Evolutionary conservation across 257 asterid species (phyloP).

Genomic region (Capsicum rhomboideum): DNA sequence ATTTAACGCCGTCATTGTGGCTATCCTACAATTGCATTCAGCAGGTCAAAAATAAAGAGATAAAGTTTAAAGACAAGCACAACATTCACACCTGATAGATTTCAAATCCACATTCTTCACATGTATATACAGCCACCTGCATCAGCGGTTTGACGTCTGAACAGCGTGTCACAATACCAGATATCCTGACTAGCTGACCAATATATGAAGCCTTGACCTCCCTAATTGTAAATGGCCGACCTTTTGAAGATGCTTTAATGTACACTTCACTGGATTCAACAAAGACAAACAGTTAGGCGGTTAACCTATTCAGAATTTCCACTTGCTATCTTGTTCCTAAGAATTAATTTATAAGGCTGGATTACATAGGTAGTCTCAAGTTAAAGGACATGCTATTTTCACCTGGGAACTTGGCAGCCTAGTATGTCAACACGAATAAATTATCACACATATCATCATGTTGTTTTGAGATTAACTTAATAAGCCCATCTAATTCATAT

Average conservation of each 20-base stretch:
- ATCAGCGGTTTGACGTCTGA: slow-evolving; percentile 93
- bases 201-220: slow-evolving; percentile 91
- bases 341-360: neutral
- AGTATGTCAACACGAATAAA: neutral
- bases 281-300: slow-evolving; percentile 12
- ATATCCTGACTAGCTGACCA: slow-evolving; percentile 85
- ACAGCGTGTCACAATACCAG: slow-evolving; percentile 96
- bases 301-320: neutral
- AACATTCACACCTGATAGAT: slow-evolving; percentile 68
- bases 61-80: neutral
- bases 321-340: neutral
- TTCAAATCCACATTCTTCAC: slow-evolving; percentile 98
- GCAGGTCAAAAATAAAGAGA: neutral
- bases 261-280: slow-evolving; percentile 77
- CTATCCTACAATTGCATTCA: neutral
- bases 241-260: slow-evolving; percentile 71
- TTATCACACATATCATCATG: neutral
- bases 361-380: neutral
- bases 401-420: neutral
- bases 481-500: neutral
- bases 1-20: neutral
- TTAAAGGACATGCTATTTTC: neutral
- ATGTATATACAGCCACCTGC: slow-evolving; percentile 98
- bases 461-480: neutral
- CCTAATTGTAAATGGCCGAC: slow-evolving; percentile 82